Conservation (phyloP, 441 rosid species). For the Eutrema salsugineum region DNA sequence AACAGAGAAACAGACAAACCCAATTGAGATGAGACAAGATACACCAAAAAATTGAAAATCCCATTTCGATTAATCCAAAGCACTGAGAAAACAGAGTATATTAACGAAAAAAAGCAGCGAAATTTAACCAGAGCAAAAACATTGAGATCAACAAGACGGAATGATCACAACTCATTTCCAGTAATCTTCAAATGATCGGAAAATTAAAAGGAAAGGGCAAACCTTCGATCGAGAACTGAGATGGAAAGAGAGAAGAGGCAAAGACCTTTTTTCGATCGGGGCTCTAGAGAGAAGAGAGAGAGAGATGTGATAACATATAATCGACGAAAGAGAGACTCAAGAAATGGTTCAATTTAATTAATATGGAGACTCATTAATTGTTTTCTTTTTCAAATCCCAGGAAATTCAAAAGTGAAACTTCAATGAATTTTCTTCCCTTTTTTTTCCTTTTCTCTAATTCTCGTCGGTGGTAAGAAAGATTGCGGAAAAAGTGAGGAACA, state of each 20-base stretch:
- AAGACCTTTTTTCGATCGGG: neutral
- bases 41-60: neutral
- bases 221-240: constrained; percentile 22
- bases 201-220: neutral
- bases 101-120: neutral
- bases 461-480: constrained; percentile 12
- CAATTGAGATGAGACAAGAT: constrained; percentile 18
- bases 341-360: neutral
- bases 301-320: neutral
- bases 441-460: neutral
- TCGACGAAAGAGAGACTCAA: constrained; percentile 5
- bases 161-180: constrained; percentile 8
- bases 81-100: constrained; percentile 3
- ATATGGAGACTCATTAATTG: constrained; percentile 18
- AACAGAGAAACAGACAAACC: constrained; percentile 1
- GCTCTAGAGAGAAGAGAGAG: neutral
- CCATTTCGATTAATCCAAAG: neutral
- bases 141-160: neutral
- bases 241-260: constrained; percentile 1
- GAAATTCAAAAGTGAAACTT: constrained; percentile 1
- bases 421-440: neutral
- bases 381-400: neutral
- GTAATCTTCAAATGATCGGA: neutral
- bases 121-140: neutral
- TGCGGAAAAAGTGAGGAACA: constrained; percentile 21